These are phyloP conservation scores for Dryadomyces sulphureus DNA, from an alignment of 2,329 filamentous ascomycete genomes.

Conservation along the genomic window DNA sequence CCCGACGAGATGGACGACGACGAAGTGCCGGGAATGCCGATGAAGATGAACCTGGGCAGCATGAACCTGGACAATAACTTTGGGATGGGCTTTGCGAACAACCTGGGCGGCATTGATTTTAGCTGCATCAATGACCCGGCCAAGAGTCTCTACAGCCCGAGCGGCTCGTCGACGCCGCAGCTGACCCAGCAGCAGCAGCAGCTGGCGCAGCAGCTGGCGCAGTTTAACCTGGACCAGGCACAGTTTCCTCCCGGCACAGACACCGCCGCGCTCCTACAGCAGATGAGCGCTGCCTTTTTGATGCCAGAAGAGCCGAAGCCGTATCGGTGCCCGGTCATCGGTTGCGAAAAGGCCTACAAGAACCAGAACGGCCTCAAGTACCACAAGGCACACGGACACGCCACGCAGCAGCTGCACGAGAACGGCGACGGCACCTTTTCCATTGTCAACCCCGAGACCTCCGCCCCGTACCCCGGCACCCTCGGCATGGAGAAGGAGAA, in stretches of 20 bases:
- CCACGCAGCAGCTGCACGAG: constrained; percentile 91
- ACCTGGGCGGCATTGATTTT: constrained; percentile 29
- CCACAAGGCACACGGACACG: constrained; percentile 75
- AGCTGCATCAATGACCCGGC: constrained; percentile 78
- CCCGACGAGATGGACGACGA: constrained; percentile 60
- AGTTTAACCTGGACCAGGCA: constrained; percentile 59
- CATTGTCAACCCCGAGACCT: constrained; percentile 93
- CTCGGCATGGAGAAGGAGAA: constrained; percentile 99
- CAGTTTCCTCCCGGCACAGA: constrained; percentile 68
- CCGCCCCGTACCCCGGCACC: constrained; percentile 84
- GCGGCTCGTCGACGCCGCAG: constrained; percentile 42
- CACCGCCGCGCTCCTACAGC: constrained; percentile 41
- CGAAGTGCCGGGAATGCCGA: constrained; percentile 48
- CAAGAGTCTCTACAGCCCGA: constrained; percentile 82
- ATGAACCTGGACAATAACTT: constrained; percentile 41
- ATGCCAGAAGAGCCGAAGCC: constrained; percentile 88
- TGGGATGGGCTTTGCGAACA: constrained; percentile 38
- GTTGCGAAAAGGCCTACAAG: constrained; percentile 98
- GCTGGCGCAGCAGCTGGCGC: constrained; percentile 53
- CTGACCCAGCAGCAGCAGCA: constrained; percentile 46
- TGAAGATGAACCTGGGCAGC: constrained; percentile 43
- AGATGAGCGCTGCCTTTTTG: constrained; percentile 41
- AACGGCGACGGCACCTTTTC: constrained; percentile 96
- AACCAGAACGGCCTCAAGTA: constrained; percentile 97
- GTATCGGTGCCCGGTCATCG: constrained; percentile 94